Base-by-base conservation (phyloP, 2,329 filamentous ascomycete genomes). In the Diaporthe humulicola region DNA sequence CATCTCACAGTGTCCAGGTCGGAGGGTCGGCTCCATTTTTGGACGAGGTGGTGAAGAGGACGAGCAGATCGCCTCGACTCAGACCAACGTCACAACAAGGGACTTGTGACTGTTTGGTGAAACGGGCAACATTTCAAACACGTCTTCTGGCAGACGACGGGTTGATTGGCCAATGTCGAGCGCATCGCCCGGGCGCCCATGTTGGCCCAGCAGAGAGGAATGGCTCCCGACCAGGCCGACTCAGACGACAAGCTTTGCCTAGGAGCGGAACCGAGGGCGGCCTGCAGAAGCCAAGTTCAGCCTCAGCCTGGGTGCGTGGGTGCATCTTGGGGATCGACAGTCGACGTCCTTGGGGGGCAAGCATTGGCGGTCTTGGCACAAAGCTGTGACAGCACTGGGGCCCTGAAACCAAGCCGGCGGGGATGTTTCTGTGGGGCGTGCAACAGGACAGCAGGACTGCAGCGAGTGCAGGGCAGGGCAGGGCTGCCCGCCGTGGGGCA, bases 341-440 rank as follows among this genome's bases (percentile, higher is more conserved):
- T 52, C 64, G 15, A 40, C 33, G 15, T 54, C 19, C 38, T 15
- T 36, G 70, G 38, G 38, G 28, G 50, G 54, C 70, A 64, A 40
- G 57, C 71, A 73, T 57, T 73, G 72, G 64, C 42, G 64, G 64
- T 58, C 73, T 76, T 74, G 75, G 75, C 75, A 73, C 75, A 58
- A 40, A 70, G 52, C 54, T 73, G 75, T 74, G 69, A 61, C 69
- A 73, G 70, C 30, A 22, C 22, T 25, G 52, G 40, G 36, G 64
- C 50, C 52, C 70, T 76, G 75, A 76, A 76, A 76, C 75, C 10
- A 54, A 50, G 42, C 69, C 28, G 66, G 72, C 60, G 45, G 38
- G 22, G 22, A 38, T 33, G 42, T 67, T 67, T 52, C 15, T 67
- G 42, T 67, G 64, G 61, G 33, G 45, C 61, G 10, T 66, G 61